These are phyloP conservation scores for Picea glauca DNA, from an alignment of 75 land plant species.

Conservation along the genomic window DNA sequence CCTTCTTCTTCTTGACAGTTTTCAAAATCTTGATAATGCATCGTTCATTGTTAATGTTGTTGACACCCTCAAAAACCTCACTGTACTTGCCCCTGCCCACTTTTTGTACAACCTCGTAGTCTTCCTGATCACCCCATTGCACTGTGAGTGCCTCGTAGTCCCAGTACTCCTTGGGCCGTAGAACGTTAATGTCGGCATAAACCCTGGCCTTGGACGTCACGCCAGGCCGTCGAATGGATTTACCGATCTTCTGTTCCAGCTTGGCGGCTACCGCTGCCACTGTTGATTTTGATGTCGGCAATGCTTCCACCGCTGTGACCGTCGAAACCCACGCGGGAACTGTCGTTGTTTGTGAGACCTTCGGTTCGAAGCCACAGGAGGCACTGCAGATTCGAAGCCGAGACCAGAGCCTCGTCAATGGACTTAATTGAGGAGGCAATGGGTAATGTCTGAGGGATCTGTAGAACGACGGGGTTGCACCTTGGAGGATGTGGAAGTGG, in stretches of 20 bases:
- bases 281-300: neutral
- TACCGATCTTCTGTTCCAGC: slow-evolving; percentile 71
- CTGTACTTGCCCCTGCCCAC: slow-evolving; percentile 84
- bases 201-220: slow-evolving; percentile 56
- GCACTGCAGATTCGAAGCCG: neutral
- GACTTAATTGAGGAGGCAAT: neutral
- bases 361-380: neutral
- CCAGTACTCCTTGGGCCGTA: slow-evolving; percentile 60
- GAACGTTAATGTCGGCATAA: slow-evolving; percentile 48
- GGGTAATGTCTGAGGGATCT: neutral
- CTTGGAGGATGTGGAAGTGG: neutral
- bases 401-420: slow-evolving; percentile 6
- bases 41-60: slow-evolving; percentile 37
- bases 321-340: neutral
- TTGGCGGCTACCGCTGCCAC: slow-evolving; percentile 15
- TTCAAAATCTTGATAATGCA: slow-evolving; percentile 82
- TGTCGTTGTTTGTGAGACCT: neutral
- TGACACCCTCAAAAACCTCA: slow-evolving; percentile 80
- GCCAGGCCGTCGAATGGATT: slow-evolving; percentile 59
- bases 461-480: neutral
- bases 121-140: slow-evolving; percentile 76
- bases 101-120: slow-evolving; percentile 72
- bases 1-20: slow-evolving; percentile 91
- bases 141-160: slow-evolving; percentile 61
- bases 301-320: neutral